Evolutionary conservation across 192 early-diverging fungal species (phyloP).

Genomic region (Mortierella claussenii): DNA sequence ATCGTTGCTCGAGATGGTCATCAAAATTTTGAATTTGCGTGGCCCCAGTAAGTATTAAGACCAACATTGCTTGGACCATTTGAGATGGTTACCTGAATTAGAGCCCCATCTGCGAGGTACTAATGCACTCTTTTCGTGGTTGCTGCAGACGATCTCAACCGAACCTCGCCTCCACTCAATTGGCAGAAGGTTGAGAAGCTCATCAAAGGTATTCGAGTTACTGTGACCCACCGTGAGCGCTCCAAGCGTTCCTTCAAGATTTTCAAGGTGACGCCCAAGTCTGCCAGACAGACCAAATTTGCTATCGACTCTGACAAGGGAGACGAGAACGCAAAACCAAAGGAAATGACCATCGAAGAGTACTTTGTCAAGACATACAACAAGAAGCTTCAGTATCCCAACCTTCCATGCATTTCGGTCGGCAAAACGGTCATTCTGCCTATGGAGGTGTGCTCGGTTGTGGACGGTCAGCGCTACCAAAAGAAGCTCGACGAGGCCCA

Average conservation of each 20-base stretch:
- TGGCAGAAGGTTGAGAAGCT: slow-evolving; percentile 56
- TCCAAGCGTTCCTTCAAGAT: slow-evolving; percentile 77
- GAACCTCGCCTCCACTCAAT: slow-evolving; percentile 51
- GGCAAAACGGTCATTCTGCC: slow-evolving; percentile 76
- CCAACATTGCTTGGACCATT: too few relatives aligned
- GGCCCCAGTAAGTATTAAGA: slow-evolving; percentile 31
- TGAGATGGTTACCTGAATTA: too few relatives aligned
- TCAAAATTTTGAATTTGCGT: slow-evolving; percentile 70
- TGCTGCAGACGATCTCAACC: slow-evolving; percentile 53
- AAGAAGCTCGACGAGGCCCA: slow-evolving; percentile 86
- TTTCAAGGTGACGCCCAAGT: slow-evolving; percentile 66
- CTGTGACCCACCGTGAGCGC: slow-evolving; percentile 67
- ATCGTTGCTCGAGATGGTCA: slow-evolving; percentile 75
- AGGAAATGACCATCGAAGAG: slow-evolving; percentile 48
- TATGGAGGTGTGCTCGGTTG: slow-evolving; percentile 88
- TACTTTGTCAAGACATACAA: slow-evolving; percentile 84
- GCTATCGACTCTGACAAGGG: slow-evolving; percentile 56
- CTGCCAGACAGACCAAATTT: slow-evolving; percentile 81
- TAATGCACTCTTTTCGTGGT: too few relatives aligned
- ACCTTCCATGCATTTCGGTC: slow-evolving; percentile 81
- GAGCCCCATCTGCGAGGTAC: too few relatives aligned
- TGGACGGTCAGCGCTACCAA: slow-evolving; percentile 84
- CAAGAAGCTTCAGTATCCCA: slow-evolving; percentile 75
- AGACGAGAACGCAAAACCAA: slow-evolving; percentile 5
- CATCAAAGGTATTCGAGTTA: slow-evolving; percentile 65